A percentile compares a stretch with the other conserved stretches of the same genome.
phyloP scores from a whole-genome alignment of 1,139 yeast genomes.

The Yamadazyma jaroonii region DNA sequence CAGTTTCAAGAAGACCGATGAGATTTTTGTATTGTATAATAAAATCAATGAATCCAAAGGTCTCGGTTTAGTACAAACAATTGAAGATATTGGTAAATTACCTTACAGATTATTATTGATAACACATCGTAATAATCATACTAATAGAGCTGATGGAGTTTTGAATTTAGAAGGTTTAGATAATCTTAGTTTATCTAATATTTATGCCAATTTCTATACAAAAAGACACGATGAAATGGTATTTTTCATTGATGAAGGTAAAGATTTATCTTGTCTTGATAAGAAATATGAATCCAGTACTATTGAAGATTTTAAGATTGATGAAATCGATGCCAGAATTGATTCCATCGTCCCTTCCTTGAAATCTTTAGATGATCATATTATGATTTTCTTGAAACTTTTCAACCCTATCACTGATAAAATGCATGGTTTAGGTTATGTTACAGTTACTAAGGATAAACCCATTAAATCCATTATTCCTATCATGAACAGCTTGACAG shows the following conservation, averaged over 20 bases:
- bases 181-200: conserved; percentile 30
- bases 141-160: conserved; percentile 62
- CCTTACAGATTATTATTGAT: conserved; percentile 63
- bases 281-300: conserved; percentile 12
- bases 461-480: conserved; percentile 44
- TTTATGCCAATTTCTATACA: conserved; percentile 40
- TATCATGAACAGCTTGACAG: conserved; percentile 42
- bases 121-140: conserved; percentile 69
- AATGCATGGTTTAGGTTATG: conserved; percentile 62
- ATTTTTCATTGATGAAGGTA: conserved; percentile 43
- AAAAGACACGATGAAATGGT: conserved; percentile 45
- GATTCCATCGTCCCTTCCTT: neutral
- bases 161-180: conserved; percentile 34
- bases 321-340: neutral
- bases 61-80: conserved; percentile 9
- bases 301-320: conserved; percentile 3
- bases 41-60: conserved; percentile 39
- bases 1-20: conserved; percentile 58
- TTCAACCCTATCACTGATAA: conserved; percentile 60
- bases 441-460: conserved; percentile 52
- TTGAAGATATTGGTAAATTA: conserved; percentile 26
- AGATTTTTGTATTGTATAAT: conserved; percentile 50
- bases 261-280: neutral
- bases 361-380: conserved; percentile 20
- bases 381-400: conserved; percentile 63